phyloP scores from a whole-genome alignment of 2,329 filamentous ascomycete genomes.

The Cladosporium sp. region DNA sequence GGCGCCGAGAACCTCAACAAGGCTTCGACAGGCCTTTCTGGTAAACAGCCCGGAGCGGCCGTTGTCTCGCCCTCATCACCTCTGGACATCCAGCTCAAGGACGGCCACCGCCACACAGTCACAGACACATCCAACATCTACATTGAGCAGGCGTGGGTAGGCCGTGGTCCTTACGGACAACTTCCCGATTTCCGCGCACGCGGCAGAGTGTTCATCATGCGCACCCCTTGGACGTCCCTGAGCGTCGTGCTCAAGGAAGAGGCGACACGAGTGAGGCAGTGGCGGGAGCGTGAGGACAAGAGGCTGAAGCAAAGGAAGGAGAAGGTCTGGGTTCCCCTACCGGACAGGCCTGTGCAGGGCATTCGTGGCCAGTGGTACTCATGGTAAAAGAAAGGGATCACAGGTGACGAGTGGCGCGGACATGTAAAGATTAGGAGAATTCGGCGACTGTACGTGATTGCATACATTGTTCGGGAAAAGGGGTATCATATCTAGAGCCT shows the following conservation, averaged over 20 bases:
- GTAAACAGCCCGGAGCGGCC: conserved; percentile 3
- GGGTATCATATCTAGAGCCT: not conserved
- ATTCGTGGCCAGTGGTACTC: conserved; percentile 81
- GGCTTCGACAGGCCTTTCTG: conserved; percentile 10
- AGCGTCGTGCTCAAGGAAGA: conserved; percentile 86
- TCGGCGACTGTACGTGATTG: too few species aligned
- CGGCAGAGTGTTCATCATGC: conserved; percentile 64
- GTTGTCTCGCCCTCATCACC: conserved; percentile 27
- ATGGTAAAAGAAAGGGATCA: conserved; percentile 60
- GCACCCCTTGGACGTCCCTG: conserved; percentile 71
- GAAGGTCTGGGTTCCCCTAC: conserved; percentile 82
- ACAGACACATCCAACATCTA: conserved; percentile 78
- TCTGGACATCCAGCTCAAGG: conserved; percentile 65
- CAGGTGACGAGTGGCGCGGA: not conserved
- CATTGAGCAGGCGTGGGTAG: conserved; percentile 89
- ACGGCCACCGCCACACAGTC: conserved; percentile 68
- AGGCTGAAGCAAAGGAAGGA: conserved; percentile 67
- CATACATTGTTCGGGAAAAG: not conserved
- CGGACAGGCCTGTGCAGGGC: conserved; percentile 75
- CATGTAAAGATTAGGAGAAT: not conserved
- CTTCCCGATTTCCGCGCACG: conserved; percentile 70
- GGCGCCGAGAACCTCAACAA: conserved; percentile 10
- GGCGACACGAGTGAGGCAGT: conserved; percentile 76
- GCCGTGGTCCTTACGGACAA: conserved; percentile 62
- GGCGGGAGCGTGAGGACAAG: conserved; percentile 73